Conservation (phyloP, 768 basidiomycete genomes). For the Pleurotus giganteus region DNA sequence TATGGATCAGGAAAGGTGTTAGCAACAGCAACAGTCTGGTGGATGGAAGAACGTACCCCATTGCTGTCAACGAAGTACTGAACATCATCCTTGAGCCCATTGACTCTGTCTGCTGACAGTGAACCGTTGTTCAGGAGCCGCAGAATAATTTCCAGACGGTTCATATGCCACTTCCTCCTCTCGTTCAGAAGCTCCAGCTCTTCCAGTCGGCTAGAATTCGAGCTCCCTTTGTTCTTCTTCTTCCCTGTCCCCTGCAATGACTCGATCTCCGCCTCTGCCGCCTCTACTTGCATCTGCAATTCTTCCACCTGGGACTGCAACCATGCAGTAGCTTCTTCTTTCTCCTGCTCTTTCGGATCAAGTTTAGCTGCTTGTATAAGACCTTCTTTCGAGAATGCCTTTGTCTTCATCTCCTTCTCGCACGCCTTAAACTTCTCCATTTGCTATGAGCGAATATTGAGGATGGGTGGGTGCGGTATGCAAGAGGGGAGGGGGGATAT, state of each 20-base stretch:
- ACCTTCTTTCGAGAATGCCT: conserved; percentile 99
- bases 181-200: conserved; percentile 90
- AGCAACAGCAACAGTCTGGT: background rate
- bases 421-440: conserved; percentile 99
- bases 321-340: conserved; percentile 87
- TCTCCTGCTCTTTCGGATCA: conserved; percentile 97
- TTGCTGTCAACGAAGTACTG: conserved; percentile 96
- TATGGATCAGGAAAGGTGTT: conserved; percentile 27
- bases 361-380: conserved; percentile 91
- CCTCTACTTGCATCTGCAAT: conserved; percentile 89
- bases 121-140: conserved; percentile 94
- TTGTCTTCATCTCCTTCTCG: conserved; percentile 99
- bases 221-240: conserved; percentile 77
- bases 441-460: too few relatives aligned
- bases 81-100: conserved; percentile 88
- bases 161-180: conserved; percentile 93
- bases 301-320: conserved; percentile 88
- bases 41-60: conserved; percentile 57
- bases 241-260: conserved; percentile 75
- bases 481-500: background rate
- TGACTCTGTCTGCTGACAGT: conserved; percentile 76
- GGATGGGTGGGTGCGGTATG: conserved; percentile 17
- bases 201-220: conserved; percentile 67
- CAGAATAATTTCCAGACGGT: conserved; percentile 88
- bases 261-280: conserved; percentile 94